Base-by-base conservation (phyloP, 192 early-diverging fungal genomes). In the Backusella liffmaniae region DNA sequence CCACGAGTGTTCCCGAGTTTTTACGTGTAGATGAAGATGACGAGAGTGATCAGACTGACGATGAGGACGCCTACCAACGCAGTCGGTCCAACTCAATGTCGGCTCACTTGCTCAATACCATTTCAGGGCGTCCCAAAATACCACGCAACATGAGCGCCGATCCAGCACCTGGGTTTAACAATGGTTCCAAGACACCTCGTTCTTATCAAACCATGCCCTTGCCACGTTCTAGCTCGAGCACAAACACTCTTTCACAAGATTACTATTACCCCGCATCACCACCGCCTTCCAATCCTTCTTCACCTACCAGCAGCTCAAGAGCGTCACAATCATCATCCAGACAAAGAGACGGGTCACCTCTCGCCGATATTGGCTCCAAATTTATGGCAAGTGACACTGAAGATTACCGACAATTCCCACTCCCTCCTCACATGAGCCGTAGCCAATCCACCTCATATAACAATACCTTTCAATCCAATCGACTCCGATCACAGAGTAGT, bases 251-350 rank as follows among this genome's bases (percentile, higher is more conserved):
- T 23, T 74, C 77, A 15, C 37, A 30, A 44, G 77, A 73, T 39
- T 41, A 73, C 49, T 29, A 82, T 59, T 86, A 85, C 69, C 88
- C 86, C 16, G 83, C 77, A 44, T 89, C 88, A 5, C 88, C 88
- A 42, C 88, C 88, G 26, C 85, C 84, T 26, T 90, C 89, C 15
- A 85, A 87, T 66, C 89, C 87, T 66, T 83, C 83, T 23, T 90
- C 89, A 35, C 87, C 87, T 30, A 86, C 85, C 62, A 83, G 79
- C 42, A 71, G 83, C 23, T 72, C 85, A 49, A 56, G 85, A 29
- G 73, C 82, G 32, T 82, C 82, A 16, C 56, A 42, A 35, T 16
- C 59, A 79, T n/a, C 77, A 73, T 9, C 80, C 30, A 83, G 88
- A 67, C 79, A 79, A 39, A 83, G 85, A 34, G 82, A 86, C n/a